phyloP scores from a whole-genome alignment of 768 basidiomycete genomes.

The Termitomyces sp. region DNA sequence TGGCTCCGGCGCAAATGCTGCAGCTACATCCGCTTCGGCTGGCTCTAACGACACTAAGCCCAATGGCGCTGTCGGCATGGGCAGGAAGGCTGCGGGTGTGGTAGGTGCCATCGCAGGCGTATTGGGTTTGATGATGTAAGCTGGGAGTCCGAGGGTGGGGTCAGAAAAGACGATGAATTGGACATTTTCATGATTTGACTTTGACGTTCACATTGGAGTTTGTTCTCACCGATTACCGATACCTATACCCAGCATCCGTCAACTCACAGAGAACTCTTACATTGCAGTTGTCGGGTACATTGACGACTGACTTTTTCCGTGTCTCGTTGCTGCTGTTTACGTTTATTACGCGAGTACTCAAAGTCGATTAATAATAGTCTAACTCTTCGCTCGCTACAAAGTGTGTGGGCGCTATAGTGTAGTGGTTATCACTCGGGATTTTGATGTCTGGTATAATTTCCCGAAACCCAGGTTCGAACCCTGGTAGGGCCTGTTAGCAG shows the following conservation, averaged over 20 bases:
- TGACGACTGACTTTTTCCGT: not conserved
- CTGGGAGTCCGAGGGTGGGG: not conserved
- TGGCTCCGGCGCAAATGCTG: not conserved
- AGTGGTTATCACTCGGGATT: conserved; percentile 16
- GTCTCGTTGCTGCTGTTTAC: not conserved
- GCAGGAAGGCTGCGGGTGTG: not conserved
- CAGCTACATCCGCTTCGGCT: not conserved
- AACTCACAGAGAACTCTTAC: not conserved
- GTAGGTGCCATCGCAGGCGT: not conserved
- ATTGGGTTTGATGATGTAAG: conserved; percentile 1
- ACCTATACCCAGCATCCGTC: not conserved
- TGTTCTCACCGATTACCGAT: not conserved
- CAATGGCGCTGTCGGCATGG: not conserved
- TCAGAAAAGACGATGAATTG: not conserved
- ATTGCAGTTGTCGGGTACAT: not conserved
- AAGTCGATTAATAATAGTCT: no score
- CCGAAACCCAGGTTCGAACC: conserved; percentile 16
- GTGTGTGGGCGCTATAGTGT: conserved; percentile 10
- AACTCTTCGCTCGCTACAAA: no score
- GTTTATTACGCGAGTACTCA: no score
- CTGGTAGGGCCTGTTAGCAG: conserved; percentile 14
- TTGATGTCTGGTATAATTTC: not conserved
- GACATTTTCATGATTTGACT: not conserved
- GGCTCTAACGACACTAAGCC: not conserved
- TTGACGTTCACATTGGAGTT: not conserved